Percentiles rank a stretch among this genome's conserved stretches.
These are phyloP conservation scores for Hypoxylon sp. DNA, from an alignment of 2,329 filamentous ascomycete genomes.

Conservation along the genomic window DNA sequence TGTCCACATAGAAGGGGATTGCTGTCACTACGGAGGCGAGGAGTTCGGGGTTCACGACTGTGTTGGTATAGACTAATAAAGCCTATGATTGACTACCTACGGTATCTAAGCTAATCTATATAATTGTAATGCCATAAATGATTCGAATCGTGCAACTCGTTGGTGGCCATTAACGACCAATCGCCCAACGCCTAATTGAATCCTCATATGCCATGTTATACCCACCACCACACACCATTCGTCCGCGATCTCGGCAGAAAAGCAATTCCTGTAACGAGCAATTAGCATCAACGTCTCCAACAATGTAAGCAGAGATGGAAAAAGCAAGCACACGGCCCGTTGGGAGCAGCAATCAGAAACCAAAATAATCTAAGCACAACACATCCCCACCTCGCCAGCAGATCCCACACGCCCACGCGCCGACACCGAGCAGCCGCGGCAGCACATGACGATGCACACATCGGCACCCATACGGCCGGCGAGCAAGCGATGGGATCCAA, in stretches of 20 bases:
- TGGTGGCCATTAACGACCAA: too few species aligned
- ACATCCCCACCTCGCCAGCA: conserved; percentile 46
- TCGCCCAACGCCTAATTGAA: background rate
- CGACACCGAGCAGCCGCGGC: conserved; percentile 41
- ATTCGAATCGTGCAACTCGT: too few species aligned
- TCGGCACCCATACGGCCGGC: conserved; percentile 40
- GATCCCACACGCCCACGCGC: conserved; percentile 24
- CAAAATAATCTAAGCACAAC: conserved; percentile 47
- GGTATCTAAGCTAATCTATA: conserved; percentile 17
- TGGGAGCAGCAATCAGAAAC: conserved; percentile 41
- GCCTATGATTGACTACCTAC: conserved; percentile 25
- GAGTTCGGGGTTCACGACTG: conserved; percentile 24
- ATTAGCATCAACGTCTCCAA: too few species aligned
- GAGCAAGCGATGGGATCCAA: conserved; percentile 22
- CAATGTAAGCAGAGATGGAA: too few species aligned
- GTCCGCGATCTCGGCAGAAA: too few species aligned
- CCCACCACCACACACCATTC: background rate
- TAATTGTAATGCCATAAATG: background rate
- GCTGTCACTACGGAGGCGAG: conserved; percentile 24
- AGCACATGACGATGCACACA: conserved; percentile 50
- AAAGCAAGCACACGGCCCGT: conserved; percentile 13
- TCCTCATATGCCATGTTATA: background rate
- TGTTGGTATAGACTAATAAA: conserved; percentile 27
- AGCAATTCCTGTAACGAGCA: too few species aligned
- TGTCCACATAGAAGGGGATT: conserved; percentile 17